Evolutionary conservation across 2,329 filamentous ascomycete genomes (phyloP).

Genomic region (Colletotrichum sp.): DNA sequence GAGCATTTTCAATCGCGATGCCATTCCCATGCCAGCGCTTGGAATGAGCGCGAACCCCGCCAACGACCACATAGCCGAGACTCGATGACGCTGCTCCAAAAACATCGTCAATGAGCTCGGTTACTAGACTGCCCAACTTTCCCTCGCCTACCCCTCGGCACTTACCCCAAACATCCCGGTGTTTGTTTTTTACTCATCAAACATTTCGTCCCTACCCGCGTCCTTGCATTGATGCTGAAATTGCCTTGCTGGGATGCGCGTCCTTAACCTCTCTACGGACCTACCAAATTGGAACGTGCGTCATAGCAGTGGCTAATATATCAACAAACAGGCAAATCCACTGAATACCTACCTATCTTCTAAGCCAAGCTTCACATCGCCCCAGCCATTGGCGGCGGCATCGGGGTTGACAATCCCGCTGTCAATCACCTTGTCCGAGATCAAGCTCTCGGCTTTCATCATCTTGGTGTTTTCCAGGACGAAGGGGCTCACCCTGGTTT

Average conservation of each 20-base stretch:
- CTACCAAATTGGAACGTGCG: conserved; percentile 30
- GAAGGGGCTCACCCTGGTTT: conserved; percentile 95
- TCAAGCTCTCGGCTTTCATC: conserved; percentile 95
- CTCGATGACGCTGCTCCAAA: neutral
- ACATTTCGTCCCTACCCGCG: conserved; percentile 6
- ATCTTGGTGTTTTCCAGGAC: conserved; percentile 97
- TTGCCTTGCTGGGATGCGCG: conserved; percentile 39
- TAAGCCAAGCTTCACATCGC: conserved; percentile 90
- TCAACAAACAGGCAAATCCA: conserved; percentile 77
- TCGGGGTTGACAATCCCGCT: conserved; percentile 96
- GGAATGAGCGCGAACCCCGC: neutral
- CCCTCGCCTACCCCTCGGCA: neutral
- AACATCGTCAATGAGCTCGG: neutral
- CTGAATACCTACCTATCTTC: conserved; percentile 94
- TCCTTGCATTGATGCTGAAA: conserved; percentile 38
- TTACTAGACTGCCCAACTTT: neutral
- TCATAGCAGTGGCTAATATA: conserved; percentile 52
- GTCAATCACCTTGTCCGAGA: conserved; percentile 94
- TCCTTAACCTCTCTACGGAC: conserved; percentile 23
- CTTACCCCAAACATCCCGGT: neutral
- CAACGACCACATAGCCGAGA: conserved; percentile 1
- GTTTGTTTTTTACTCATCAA: conserved; percentile 21
- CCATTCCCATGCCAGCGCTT: neutral
- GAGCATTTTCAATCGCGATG: neutral
- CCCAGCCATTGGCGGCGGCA: conserved; percentile 87